Percentiles rank a stretch among this genome's conserved stretches.
These are phyloP conservation scores for Paramecium octaurelia DNA, from an alignment of 73 alveolate genomes.

Conservation along the genomic window DNA sequence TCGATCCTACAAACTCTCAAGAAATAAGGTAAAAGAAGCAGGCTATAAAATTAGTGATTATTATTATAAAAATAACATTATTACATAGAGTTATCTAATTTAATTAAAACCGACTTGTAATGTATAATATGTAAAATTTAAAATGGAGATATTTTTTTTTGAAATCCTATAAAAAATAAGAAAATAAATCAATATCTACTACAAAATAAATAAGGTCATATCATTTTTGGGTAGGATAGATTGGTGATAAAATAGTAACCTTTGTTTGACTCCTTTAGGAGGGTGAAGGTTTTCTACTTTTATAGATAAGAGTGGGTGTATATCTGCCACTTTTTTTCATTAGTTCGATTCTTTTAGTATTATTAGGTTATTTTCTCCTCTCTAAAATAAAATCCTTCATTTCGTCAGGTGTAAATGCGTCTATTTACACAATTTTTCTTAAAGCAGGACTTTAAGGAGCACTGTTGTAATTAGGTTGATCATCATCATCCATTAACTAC, in stretches of 20 bases:
- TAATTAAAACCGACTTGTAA: background rate
- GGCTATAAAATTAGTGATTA: background rate
- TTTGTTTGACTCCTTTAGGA: background rate
- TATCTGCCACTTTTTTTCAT: background rate
- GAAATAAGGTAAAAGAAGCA: too few relatives aligned
- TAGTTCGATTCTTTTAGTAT: background rate
- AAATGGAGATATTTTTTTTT: background rate
- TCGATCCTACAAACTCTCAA: too few relatives aligned
- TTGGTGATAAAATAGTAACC: background rate
- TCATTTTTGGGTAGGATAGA: background rate
- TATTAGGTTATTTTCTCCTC: background rate
- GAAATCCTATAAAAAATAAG: background rate
- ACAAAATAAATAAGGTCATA: background rate
- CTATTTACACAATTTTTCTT: background rate
- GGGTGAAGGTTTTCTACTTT: background rate
- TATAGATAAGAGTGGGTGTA: background rate
- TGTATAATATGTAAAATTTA: background rate
- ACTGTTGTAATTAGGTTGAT: background rate
- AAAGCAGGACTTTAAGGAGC: conserved; percentile 13
- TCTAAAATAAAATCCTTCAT: background rate
- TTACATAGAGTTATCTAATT: background rate
- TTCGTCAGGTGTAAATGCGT: background rate
- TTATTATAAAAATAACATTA: background rate
- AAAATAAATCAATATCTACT: background rate
- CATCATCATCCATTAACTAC: background rate